Percentiles rank a stretch among this genome's conserved stretches.
These are phyloP conservation scores for Boletus pseudopeckii DNA, from an alignment of 768 basidiomycete genomes.

Conservation along the genomic window DNA sequence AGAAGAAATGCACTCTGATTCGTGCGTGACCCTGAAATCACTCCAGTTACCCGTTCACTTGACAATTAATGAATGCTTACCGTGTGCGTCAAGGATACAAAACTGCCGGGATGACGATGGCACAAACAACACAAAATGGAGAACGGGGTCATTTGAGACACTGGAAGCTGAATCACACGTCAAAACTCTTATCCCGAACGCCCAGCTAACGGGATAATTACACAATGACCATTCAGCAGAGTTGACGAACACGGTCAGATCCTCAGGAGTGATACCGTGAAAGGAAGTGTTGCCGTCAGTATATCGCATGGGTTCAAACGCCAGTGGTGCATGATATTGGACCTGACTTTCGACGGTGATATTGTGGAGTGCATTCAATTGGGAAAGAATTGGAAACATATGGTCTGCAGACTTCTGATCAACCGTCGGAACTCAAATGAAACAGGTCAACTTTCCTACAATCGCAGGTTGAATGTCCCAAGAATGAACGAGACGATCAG, in stretches of 20 bases:
- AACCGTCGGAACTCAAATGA: slow-evolving; percentile 17
- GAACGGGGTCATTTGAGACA: slow-evolving; percentile 87
- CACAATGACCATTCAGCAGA: slow-evolving; percentile 95
- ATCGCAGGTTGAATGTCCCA: slow-evolving; percentile 78
- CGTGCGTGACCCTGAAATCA: slow-evolving; percentile 42
- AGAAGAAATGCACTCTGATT: slow-evolving; percentile 73
- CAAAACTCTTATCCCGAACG: background rate
- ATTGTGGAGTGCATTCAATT: slow-evolving; percentile 71
- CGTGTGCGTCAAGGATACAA: slow-evolving; percentile 53
- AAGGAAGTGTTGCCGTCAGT: slow-evolving; percentile 31
- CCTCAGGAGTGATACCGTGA: slow-evolving; percentile 70
- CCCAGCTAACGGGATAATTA: slow-evolving; percentile 34
- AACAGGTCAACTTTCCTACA: slow-evolving; percentile 45
- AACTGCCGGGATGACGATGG: slow-evolving; percentile 68
- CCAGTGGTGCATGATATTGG: slow-evolving; percentile 86
- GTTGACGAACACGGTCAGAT: slow-evolving; percentile 91
- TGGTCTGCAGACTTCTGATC: slow-evolving; percentile 47
- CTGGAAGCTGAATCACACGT: slow-evolving; percentile 65
- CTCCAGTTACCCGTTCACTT: slow-evolving; percentile 9
- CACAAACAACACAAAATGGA: slow-evolving; percentile 89
- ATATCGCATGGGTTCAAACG: slow-evolving; percentile 59
- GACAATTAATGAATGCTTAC: slow-evolving; percentile 31
- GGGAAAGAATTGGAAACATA: slow-evolving; percentile 59
- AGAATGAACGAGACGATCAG: slow-evolving; percentile 51
- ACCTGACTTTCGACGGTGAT: slow-evolving; percentile 94